Percentiles rank a stretch among this genome's conserved stretches.
phyloP scores from a whole-genome alignment of 1,284 basidiomycete species.

The Ustilago hordei region DNA sequence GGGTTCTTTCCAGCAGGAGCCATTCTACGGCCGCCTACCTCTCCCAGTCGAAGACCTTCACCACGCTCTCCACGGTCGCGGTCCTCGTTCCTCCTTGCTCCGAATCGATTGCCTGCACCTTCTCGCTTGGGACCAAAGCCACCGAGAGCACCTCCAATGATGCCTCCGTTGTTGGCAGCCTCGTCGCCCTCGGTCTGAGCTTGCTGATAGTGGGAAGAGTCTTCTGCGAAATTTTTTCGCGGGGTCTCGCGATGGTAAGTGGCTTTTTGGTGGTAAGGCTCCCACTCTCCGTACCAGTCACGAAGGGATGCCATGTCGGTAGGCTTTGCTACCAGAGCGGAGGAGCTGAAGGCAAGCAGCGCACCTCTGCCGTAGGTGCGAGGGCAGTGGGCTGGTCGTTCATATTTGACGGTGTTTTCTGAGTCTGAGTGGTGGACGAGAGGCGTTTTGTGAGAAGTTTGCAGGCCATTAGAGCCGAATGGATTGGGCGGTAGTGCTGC shows the following conservation, averaged over 20 bases:
- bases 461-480: constrained; percentile 35
- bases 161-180: constrained; percentile 28
- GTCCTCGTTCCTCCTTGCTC: constrained; percentile 51
- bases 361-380: constrained; percentile 36
- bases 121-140: constrained; percentile 49
- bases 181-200: constrained; percentile 27
- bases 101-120: constrained; percentile 47
- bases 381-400: constrained; percentile 43
- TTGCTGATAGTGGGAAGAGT: constrained; percentile 13
- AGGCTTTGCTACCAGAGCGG: constrained; percentile 81
- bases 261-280: constrained; percentile 70
- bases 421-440: constrained; percentile 11
- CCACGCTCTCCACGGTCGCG: constrained; percentile 35
- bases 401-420: constrained; percentile 16
- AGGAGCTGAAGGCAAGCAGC: constrained; percentile 77
- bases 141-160: constrained; percentile 51
- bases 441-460: constrained; percentile 23
- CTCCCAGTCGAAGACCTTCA: constrained; percentile 42
- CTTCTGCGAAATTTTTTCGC: constrained; percentile 68
- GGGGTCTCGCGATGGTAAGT: constrained; percentile 77
- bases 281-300: constrained; percentile 80
- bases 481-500: constrained; percentile 50
- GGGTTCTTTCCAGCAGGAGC: constrained; percentile 62
- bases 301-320: constrained; percentile 81
- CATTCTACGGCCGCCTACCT: constrained; percentile 33